Evolutionary conservation across 2,329 filamentous ascomycete genomes (phyloP).

Genomic region (Zymoseptoria brevis): DNA sequence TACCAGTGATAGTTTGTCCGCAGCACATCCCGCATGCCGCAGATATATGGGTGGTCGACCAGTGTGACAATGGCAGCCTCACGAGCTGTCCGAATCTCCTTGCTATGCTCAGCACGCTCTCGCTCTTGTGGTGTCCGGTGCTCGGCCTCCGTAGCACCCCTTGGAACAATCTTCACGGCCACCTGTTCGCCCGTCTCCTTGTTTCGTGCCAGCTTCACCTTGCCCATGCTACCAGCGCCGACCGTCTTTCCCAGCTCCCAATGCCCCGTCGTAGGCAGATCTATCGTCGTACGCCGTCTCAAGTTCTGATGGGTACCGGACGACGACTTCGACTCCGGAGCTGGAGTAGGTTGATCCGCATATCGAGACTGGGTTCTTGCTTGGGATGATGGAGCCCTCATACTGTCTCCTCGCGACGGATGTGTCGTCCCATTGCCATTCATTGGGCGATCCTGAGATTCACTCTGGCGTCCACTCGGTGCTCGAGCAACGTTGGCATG

Average conservation of each 20-base stretch:
- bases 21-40: slow-evolving; percentile 88
- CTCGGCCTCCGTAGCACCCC: slow-evolving; percentile 74
- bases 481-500: slow-evolving; percentile 55
- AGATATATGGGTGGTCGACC: slow-evolving; percentile 90
- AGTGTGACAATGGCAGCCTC: slow-evolving; percentile 95
- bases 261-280: slow-evolving; percentile 71
- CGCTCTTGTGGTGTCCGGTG: slow-evolving; percentile 63
- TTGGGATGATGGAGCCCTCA: slow-evolving; percentile 37
- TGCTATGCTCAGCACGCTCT: slow-evolving; percentile 88
- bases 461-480: slow-evolving; percentile 51
- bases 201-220: slow-evolving; percentile 92
- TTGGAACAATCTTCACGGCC: slow-evolving; percentile 93
- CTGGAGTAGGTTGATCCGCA: slow-evolving; percentile 33
- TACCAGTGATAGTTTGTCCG: slow-evolving; percentile 99
- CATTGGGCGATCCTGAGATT: slow-evolving; percentile 51
- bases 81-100: slow-evolving; percentile 88
- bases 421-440: slow-evolving; percentile 32
- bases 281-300: slow-evolving; percentile 68
- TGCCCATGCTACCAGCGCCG: slow-evolving; percentile 96
- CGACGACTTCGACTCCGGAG: slow-evolving; percentile 16
- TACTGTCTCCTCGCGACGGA: slow-evolving; percentile 42
- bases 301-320: slow-evolving; percentile 31
- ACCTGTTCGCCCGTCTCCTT: slow-evolving; percentile 88
- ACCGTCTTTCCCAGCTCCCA: slow-evolving; percentile 97
- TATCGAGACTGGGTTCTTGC: slow-evolving; percentile 34